A percentile compares a stretch with the other conserved stretches of the same genome.
These are phyloP conservation scores for Candida pseudoglaebosa DNA, from an alignment of 805 yeast genomes.

Conservation along the genomic window DNA sequence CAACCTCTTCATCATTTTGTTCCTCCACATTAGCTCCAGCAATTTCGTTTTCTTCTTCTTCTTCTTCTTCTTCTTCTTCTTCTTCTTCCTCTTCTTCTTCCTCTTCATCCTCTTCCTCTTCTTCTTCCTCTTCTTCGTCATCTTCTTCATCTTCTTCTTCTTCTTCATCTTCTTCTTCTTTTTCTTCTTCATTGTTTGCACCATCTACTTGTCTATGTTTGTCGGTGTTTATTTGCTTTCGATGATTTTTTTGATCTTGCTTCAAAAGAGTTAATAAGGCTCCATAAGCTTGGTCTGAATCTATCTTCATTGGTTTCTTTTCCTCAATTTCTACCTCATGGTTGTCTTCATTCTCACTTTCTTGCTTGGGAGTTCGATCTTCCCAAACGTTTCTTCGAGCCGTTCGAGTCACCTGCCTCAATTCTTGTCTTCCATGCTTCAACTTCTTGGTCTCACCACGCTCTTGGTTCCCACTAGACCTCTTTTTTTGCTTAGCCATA, in stretches of 20 bases:
- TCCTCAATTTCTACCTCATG: slow-evolving; percentile 13
- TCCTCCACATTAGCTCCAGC: slow-evolving; percentile 21
- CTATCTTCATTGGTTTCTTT: slow-evolving; percentile 12
- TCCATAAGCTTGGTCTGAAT: slow-evolving; percentile 47
- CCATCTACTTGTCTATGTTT: no score
- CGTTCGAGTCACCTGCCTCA: slow-evolving; percentile 58
- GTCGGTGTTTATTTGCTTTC: slow-evolving; percentile 11
- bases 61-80: slow-evolving; percentile 7
- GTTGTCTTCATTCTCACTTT: slow-evolving; percentile 4
- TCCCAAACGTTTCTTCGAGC: slow-evolving; percentile 31
- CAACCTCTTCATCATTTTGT: slow-evolving; percentile 17
- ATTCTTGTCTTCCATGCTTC: slow-evolving; percentile 57
- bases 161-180: slow-evolving; percentile 7
- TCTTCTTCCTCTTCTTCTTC: slow-evolving; percentile 14
- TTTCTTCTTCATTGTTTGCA: no score
- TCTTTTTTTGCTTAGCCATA: slow-evolving; percentile 1
- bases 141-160: slow-evolving; percentile 10
- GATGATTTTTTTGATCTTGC: slow-evolving; percentile 39
- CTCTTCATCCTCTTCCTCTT: slow-evolving; percentile 14
- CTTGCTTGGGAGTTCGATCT: slow-evolving; percentile 3
- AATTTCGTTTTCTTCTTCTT: slow-evolving; percentile 7
- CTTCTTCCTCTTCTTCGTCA: slow-evolving; percentile 9
- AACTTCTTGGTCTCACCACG: slow-evolving; percentile 10
- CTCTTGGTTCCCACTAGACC: background rate
- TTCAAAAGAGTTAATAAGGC: slow-evolving; percentile 63